Conservation (phyloP, 2,329 filamentous ascomycete genomes). For the Hyphodiscus sp. region DNA sequence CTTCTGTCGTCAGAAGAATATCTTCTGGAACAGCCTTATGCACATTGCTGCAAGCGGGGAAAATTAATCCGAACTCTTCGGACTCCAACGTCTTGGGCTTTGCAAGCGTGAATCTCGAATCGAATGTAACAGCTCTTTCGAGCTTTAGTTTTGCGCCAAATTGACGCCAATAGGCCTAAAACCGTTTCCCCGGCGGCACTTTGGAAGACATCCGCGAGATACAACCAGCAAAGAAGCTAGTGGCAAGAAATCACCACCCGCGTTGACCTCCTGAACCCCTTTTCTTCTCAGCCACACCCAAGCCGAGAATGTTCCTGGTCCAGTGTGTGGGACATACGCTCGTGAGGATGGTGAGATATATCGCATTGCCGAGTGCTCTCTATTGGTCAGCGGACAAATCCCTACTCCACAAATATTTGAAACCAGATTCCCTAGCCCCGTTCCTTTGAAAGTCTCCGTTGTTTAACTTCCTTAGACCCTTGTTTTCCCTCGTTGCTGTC, state of each 20-base stretch:
- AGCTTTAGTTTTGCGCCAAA: not conserved
- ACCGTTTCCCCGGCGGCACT: slow-evolving; percentile 19
- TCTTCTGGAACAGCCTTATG: no score
- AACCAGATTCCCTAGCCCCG: not conserved
- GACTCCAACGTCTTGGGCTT: no score
- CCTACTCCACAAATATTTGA: not conserved
- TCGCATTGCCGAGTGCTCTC: not conserved
- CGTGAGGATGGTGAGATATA: not conserved
- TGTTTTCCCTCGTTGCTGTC: slow-evolving; percentile 5
- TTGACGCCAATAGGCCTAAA: not conserved
- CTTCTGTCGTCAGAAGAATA: not conserved
- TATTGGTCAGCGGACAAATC: not conserved
- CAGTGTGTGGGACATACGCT: not conserved
- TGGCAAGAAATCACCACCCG: not conserved
- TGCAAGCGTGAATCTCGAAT: no score
- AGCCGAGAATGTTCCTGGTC: not conserved
- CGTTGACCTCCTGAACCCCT: not conserved
- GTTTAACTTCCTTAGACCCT: slow-evolving; percentile 8
- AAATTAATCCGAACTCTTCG: not conserved
- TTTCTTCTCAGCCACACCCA: slow-evolving; percentile 7
- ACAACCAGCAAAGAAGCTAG: not conserved
- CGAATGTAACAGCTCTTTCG: not conserved
- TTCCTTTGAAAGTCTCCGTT: slow-evolving; percentile 9
- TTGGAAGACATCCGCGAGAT: slow-evolving; percentile 17
- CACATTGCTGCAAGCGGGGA: not conserved